Evolutionary conservation across 305 asterid species (phyloP), one percentile per base, ranked within the genome.

Genomic region (Monarda citriodora): DNA sequence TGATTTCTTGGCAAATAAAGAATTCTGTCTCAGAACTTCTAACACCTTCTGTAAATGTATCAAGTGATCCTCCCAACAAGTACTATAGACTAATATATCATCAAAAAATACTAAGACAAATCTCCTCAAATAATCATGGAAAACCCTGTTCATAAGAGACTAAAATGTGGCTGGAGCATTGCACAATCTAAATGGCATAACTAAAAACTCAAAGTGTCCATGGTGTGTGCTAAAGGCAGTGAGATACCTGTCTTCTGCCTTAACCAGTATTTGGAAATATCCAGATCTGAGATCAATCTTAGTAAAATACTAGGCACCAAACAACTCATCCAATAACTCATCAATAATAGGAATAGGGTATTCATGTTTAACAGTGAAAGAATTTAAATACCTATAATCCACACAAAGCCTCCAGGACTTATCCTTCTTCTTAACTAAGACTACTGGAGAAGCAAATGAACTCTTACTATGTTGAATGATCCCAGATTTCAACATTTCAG

Each of bases 1-100:
- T 2, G 20, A 15, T 1, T 6, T 15, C 18, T 42, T 42, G 0
- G 47, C 47, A 16, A 15, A 42, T 3, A 42, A 8, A 5, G 46
- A 14, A 1, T 41, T 17, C 1, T 41, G 8, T 0, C 18, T 41
- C 0, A 41, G 16, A 0, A 41, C 0, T 0, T 0, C 7, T 8
- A 41, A 13, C 0, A 41, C 17, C 2, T 3, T 8, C 2, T 8
- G 4, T 9, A 41, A 41, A 1, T 41, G 46, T 4, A 4, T 1
- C 0, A 4, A 1, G 1, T 41, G 46, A 1, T 41, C 46, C 4
- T 1, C 0, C 46, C 46, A 41, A 4, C 8, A 13, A 5, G 14
- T 14, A 3, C 46, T 41, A 1, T 41, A 41, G 1, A 41, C 46
- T 2, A 41, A 8, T 13, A 41, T 41, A 15, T 41, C 46, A 41